Evolutionary conservation across 169 alveolate genomes (phyloP).

Genomic region (Plasmodium malariae): DNA sequence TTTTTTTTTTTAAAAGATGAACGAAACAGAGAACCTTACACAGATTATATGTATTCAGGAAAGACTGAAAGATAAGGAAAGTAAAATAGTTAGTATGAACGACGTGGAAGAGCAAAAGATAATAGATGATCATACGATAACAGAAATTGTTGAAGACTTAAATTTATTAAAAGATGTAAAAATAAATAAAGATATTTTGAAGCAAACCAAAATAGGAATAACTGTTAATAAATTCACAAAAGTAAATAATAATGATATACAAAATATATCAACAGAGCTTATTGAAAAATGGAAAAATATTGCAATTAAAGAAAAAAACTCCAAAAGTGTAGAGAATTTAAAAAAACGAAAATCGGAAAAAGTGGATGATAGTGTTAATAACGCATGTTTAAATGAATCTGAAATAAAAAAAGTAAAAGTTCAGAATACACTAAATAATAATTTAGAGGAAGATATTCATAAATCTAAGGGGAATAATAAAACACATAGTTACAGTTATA

Average conservation of each 20-base stretch:
- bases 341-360: slow-evolving; percentile 67
- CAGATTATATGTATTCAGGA: slow-evolving; percentile 48
- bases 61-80: slow-evolving; percentile 57
- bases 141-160: slow-evolving; percentile 64
- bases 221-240: slow-evolving; percentile 85
- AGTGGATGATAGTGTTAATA: slow-evolving; percentile 4
- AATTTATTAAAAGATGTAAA: slow-evolving; percentile 77
- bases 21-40: slow-evolving; percentile 30
- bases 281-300: slow-evolving; percentile 77
- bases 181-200: slow-evolving; percentile 84
- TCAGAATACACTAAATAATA: slow-evolving; percentile 75
- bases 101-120: slow-evolving; percentile 12
- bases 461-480: background rate
- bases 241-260: slow-evolving; percentile 38
- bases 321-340: slow-evolving; percentile 20
- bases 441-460: background rate
- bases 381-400: slow-evolving; percentile 13
- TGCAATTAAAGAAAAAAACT: slow-evolving; percentile 75
- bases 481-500: too few species aligned
- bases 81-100: background rate
- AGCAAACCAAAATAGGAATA: slow-evolving; percentile 87
- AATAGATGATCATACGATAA: slow-evolving; percentile 28
- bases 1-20: too few species aligned
- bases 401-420: slow-evolving; percentile 55
- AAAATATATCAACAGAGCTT: slow-evolving; percentile 59